Percentiles rank a stretch among this genome's conserved stretches.
These are phyloP conservation scores for Phytophthora pluvialis DNA, from an alignment of 352 stramenopile species.

Conservation along the genomic window DNA sequence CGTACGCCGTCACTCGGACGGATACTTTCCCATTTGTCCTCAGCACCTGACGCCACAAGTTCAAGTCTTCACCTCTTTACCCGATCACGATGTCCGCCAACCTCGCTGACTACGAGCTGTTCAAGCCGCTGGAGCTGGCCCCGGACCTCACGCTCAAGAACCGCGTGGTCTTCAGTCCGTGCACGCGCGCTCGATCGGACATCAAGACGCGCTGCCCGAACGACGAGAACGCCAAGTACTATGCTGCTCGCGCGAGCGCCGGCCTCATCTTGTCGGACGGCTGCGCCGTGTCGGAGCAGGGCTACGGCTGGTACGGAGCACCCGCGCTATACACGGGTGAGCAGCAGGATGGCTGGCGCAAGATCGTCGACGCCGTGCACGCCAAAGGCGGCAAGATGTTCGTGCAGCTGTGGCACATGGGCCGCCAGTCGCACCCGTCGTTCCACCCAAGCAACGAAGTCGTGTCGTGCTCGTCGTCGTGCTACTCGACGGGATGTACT, in stretches of 20 bases:
- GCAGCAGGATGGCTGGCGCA: constrained; percentile 27
- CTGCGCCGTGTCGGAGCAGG: constrained; percentile 34
- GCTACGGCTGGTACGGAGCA: constrained; percentile 38
- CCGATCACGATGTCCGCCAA: constrained; percentile 25
- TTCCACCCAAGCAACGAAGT: constrained; percentile 42
- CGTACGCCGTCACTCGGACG: background rate
- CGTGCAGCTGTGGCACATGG: constrained; percentile 82
- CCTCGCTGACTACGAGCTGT: constrained; percentile 47
- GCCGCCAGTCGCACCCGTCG: constrained; percentile 49
- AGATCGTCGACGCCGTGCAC: constrained; percentile 32
- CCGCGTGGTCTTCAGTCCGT: constrained; percentile 53
- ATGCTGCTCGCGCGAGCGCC: constrained; percentile 25
- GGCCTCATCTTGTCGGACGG: constrained; percentile 41
- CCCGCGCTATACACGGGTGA: constrained; percentile 53
- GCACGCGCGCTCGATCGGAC: constrained; percentile 41
- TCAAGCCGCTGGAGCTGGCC: constrained; percentile 42
- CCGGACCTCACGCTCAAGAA: constrained; percentile 45
- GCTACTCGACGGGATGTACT: constrained; percentile 31
- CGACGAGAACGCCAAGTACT: constrained; percentile 47
- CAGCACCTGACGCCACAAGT: background rate
- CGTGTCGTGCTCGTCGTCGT: constrained; percentile 56
- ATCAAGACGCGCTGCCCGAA: constrained; percentile 32
- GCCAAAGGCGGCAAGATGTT: constrained; percentile 51
- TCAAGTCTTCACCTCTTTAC: constrained; percentile 3
- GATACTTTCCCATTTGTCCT: constrained; percentile 18